Base-by-base conservation (phyloP, 2,329 filamentous ascomycete genomes). In the Claviceps arundinis region DNA sequence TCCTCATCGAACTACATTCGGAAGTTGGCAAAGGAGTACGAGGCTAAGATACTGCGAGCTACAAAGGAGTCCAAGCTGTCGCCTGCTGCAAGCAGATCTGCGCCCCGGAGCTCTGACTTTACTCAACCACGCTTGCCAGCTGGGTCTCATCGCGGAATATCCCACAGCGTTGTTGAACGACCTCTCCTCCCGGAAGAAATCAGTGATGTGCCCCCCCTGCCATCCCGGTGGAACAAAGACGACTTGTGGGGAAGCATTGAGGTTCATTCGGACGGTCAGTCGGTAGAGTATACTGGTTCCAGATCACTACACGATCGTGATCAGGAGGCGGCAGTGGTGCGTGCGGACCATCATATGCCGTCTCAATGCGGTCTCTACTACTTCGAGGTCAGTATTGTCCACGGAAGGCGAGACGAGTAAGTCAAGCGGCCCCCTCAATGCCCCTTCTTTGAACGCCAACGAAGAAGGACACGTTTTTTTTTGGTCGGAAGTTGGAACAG, bases 361-460 rank as follows among this genome's bases (percentile, higher is more conserved):
- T 76, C 82, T 38, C 85, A 95, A 62, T 93, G 87, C 58, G 93
- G 93, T 2, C 84, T 98, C 54, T 98, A 95, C 67, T 98, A 98
- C 66, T 98, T 82, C 63, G 93, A 98, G 64, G 75, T 85, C 24
- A 69, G 69, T 16, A 71, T 81, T 47, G 53, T 77, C 26, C 68
- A 71, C 16, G 73, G 70, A 50, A 77, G 74, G 61, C 68, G 70
- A 56, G 75, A 79, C 44, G 78, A 81, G 76, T 81, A 70, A 51
- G 77, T 74, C 9, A 43, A 22, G 13, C n/a, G 16, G 3, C 16
- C n/a, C n/a, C n/a, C 14, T 19, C 8, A 42, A 42, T 19, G 4
- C 7, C 19, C 17, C 9, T 22, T 42, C 11, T 9, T 34, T 34
- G 30, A 34, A 34, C 9, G 30, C 9, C 11, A 34, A 34, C 30